Evolutionary conservation across 148 eudicot genomes (phyloP), one percentile per base, ranked within the genome.

Genomic region (Rhododendron ovatum): DNA sequence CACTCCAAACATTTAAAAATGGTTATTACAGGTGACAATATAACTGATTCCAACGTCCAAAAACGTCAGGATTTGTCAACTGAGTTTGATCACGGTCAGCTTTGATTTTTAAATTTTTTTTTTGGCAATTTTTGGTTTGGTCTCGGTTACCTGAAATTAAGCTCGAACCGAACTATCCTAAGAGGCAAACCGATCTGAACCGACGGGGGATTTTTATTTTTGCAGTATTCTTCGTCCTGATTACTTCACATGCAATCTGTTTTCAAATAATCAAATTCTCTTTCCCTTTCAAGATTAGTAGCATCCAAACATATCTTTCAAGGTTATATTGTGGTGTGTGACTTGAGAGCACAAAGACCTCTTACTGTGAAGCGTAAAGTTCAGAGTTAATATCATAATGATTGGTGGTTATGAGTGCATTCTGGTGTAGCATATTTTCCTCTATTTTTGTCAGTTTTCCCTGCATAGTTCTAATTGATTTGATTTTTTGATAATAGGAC

Each of bases 401-500:
- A 47, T 47, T 47, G 50, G 11, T 47, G 50, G 50, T 47, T 47
- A 47, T 47, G 50, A 47, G 50, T 47, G 12, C 50, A 47, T 47
- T 47, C 50, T 47, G 50, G 50, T 47, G 50, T 47, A 47, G 50
- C 50, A 47, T 47, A 9, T 7, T 47, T 47, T 9, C 50, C 50
- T 47, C 11, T 47, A 7, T 47, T 47, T 47, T 47, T 47, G 9
- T 47, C 50, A 7, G 51, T 88, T 83, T 88, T 55, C 61, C 47
- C 6, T 8, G 30, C 33, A 18, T 41, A 22, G 51, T 61, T 61
- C 30, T 82, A 82, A 82, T 43, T 28, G 10, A 35, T 86, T 26
- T 63, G 20, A 51, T 24, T 59, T 78, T 86, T 14, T 78, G 80
- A 24, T 83, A 20, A 43, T 35, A 97, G 99, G 99, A 47, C 99